Evolutionary conservation across 2,329 filamentous ascomycete genomes (phyloP).

Genomic region (Fusarium pseudograminearum): DNA sequence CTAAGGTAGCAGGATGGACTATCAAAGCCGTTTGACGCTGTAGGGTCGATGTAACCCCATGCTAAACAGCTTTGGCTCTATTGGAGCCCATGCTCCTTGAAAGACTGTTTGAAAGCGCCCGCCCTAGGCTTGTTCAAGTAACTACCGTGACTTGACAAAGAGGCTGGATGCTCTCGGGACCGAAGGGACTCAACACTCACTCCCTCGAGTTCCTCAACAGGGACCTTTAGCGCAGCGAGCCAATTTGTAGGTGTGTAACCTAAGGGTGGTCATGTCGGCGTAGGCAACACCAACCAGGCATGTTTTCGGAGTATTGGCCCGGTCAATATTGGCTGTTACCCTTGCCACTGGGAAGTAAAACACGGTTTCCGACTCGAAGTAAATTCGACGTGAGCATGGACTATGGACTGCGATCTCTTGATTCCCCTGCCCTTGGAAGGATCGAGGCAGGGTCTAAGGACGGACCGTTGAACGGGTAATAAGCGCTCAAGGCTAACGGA

Average conservation of each 20-base stretch:
- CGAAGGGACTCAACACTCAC: neutral
- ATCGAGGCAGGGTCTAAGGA: neutral
- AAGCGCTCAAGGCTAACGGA: conserved; percentile 17
- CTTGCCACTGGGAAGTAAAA: neutral
- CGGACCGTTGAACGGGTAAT: neutral
- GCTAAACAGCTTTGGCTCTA: neutral
- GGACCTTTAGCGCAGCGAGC: neutral
- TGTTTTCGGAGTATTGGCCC: neutral
- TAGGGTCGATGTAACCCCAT: neutral
- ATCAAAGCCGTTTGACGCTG: neutral
- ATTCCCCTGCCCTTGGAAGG: neutral
- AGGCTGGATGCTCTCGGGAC: neutral
- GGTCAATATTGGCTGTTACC: neutral
- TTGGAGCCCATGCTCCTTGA: neutral
- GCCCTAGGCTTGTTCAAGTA: neutral
- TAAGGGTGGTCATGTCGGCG: neutral
- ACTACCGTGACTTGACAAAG: neutral
- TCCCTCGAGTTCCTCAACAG: neutral
- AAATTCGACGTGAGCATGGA: neutral
- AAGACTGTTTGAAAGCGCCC: neutral
- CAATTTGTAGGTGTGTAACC: conserved; percentile 8
- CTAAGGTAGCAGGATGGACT: neutral
- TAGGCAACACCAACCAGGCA: neutral
- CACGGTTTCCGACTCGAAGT: neutral
- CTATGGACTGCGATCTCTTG: neutral